Evolutionary conservation across 2,329 filamentous ascomycete species (phyloP).

Genomic region (Setomelanomma holmii): DNA sequence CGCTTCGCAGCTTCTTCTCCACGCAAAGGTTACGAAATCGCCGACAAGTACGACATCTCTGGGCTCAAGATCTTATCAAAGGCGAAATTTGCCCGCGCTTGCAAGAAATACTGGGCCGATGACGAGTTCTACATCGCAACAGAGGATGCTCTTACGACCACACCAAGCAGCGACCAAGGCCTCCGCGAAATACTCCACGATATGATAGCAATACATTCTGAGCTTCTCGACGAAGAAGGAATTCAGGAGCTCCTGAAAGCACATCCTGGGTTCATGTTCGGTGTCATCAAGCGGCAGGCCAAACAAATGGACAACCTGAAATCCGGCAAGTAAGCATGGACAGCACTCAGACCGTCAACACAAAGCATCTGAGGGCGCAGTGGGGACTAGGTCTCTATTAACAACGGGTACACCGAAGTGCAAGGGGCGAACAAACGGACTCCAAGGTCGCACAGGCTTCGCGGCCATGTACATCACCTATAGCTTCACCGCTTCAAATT

Average conservation of each 20-base stretch:
- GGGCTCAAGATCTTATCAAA: constrained; percentile 2
- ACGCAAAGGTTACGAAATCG: constrained; percentile 7
- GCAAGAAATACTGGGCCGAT: background rate
- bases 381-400: too few species aligned
- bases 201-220: constrained; percentile 23
- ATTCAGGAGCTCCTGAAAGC: constrained; percentile 3
- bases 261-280: background rate
- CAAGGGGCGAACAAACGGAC: too few species aligned
- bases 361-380: too few species aligned
- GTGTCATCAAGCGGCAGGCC: background rate
- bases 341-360: too few species aligned
- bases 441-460: too few species aligned
- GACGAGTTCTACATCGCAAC: background rate
- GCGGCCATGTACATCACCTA: too few species aligned
- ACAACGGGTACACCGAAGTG: too few species aligned
- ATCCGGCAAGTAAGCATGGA: background rate
- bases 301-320: background rate
- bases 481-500: too few species aligned
- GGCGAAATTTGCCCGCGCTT: constrained; percentile 2
- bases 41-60: constrained; percentile 5
- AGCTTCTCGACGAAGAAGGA: background rate
- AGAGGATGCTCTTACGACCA: background rate
- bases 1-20: background rate
- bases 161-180: constrained; percentile 8
- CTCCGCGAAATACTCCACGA: constrained; percentile 34